Percentiles rank a stretch among this genome's conserved stretches.
These are phyloP conservation scores for Hyaloscypha hepaticicola DNA, from an alignment of 495 filamentous ascomycete genomes.

Conservation along the genomic window DNA sequence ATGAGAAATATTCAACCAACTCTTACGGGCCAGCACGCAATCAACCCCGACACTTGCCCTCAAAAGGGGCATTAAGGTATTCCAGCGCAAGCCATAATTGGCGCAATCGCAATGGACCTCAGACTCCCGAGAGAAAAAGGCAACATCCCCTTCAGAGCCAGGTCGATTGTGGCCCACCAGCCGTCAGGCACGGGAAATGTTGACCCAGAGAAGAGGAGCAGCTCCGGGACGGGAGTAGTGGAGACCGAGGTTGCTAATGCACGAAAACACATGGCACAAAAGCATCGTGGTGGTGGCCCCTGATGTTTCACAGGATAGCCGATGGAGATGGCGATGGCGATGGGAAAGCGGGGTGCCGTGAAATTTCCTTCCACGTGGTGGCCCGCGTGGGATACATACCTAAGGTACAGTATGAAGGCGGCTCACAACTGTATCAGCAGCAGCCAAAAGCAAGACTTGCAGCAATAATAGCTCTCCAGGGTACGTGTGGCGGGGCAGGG, in stretches of 20 bases:
- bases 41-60: background rate
- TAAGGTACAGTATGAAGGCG: too few species aligned
- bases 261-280: background rate
- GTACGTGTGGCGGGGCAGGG: too few species aligned
- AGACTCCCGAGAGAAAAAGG: background rate
- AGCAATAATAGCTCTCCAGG: too few species aligned
- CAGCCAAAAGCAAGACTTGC: too few species aligned
- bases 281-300: too few species aligned
- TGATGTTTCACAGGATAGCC: too few species aligned
- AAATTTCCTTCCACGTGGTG: too few species aligned
- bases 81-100: background rate
- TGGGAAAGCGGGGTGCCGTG: too few species aligned
- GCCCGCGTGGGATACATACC: too few species aligned
- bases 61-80: background rate
- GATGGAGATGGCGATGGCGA: too few species aligned
- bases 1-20: background rate
- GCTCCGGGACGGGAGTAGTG: too few species aligned
- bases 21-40: background rate
- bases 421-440: too few species aligned
- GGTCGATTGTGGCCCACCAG: background rate
- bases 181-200: background rate
- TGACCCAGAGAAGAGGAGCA: background rate
- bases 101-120: background rate
- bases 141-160: background rate
- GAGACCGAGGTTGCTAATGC: background rate